Evolutionary conservation across 495 filamentous ascomycete genomes (phyloP), one percentile per base, ranked within the genome.

Genomic region (Viridothelium virens): DNA sequence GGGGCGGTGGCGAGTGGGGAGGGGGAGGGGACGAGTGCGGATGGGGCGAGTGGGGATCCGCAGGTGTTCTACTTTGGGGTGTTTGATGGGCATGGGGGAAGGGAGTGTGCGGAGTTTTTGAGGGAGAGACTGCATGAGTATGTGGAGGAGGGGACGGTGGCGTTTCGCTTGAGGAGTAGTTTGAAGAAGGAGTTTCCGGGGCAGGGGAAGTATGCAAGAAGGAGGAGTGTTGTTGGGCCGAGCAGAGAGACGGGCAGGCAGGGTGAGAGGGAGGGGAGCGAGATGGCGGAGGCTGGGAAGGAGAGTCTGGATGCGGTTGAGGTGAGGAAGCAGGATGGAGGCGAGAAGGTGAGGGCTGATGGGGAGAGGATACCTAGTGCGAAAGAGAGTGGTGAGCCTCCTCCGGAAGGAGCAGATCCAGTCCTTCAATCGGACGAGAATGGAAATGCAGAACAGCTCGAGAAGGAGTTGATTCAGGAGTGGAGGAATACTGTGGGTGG

Each of bases 51-150:
- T 69, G 92, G 91, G 7, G 92, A 96, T 74, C 92, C 92, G 7
- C 92, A 96, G 72, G 89, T 97, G 6, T 98, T 98, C 76, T 98
- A 97, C 75, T 98, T 96, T 77, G 91, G 84, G 2, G 87, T 97
- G 0, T 98, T 97, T 72, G 94, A 98, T 78, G 94, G 94, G 31
- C 94, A 98, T 79, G 94, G 94, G 31, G 94, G 94, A 18, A 83
- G 79, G 39, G 90, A 97, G 71, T 97, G 94, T 73, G 93, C 89
- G 73, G 84, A 85, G 18, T 97, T 95, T 68, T 77, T 97, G 63
- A 86, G 88, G 66, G 89, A 96, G 61, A 80, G 87, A 63, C 81
- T 98, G 67, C 94, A 97, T 75, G 84, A 86, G 18, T 96, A 96
- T 72, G 86, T 98, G 53, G 93, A 98, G 74, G 83, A 90, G 67